Evolutionary conservation across 148 eudicot species (phyloP).

Genomic region (Arctostaphylos glauca): DNA sequence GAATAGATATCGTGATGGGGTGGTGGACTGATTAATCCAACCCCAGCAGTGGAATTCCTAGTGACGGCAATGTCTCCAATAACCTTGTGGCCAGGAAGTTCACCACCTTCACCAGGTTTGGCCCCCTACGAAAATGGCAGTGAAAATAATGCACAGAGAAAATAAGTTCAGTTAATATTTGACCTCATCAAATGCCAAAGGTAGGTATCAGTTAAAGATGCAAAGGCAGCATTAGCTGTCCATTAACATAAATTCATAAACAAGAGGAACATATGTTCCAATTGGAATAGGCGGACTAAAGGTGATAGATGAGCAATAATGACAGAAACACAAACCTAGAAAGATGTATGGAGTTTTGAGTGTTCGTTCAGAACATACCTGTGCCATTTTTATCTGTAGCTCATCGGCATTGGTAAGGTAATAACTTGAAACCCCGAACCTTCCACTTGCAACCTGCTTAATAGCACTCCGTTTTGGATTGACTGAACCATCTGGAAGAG

Average conservation of each 20-base stretch:
- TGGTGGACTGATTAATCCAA: constrained; percentile 98
- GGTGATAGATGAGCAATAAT: constrained; percentile 22
- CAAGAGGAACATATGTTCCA: constrained; percentile 64
- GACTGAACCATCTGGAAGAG: constrained; percentile 85
- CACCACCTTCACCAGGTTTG: constrained; percentile 99
- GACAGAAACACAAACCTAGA: neutral
- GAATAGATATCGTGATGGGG: constrained; percentile 99
- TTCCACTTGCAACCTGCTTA: constrained; percentile 99
- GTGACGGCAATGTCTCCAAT: constrained; percentile 96
- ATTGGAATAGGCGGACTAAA: constrained; percentile 30
- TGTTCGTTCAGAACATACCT: constrained; percentile 44
- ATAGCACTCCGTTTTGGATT: constrained; percentile 93
- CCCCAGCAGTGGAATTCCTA: constrained; percentile 96
- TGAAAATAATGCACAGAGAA: neutral
- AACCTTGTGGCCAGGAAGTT: constrained; percentile 98
- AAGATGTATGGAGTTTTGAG: neutral
- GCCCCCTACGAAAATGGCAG: constrained; percentile 63
- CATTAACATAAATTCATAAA: constrained; percentile 79
- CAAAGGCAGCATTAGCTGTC: constrained; percentile 82
- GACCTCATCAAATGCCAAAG: constrained; percentile 73
- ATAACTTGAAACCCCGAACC: constrained; percentile 98
- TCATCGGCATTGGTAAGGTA: constrained; percentile 98
- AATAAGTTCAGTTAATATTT: constrained; percentile 27
- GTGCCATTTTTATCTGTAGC: constrained; percentile 98
- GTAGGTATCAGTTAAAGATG: constrained; percentile 66